Base-by-base conservation (phyloP, 1,284 basidiomycete genomes). In the Mycosarcoma maydis region DNA sequence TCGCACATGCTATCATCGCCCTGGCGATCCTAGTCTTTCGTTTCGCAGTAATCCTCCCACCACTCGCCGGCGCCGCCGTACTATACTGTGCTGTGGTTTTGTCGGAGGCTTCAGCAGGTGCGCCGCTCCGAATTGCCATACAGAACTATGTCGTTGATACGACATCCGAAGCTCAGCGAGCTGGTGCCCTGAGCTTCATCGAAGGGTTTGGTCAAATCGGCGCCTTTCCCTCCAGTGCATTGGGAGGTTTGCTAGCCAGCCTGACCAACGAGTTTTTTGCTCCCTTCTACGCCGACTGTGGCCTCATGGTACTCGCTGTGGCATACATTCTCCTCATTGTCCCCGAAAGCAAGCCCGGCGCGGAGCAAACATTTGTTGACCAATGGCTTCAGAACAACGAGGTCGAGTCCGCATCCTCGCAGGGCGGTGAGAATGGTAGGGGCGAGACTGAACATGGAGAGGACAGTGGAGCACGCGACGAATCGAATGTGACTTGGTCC, bases 91-190 rank as follows among this genome's bases (percentile, higher is more conserved):
- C 73, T 17, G 72, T 75, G 19, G 70, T 78, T 11, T 14, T 75
- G 9, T 61, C 67, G 1, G 75, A 78, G 49, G 73, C 73, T 6
- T 72, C 73, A 24, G 71, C 73, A 22, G 76, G 75, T 8, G 73
- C 71, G 7, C 75, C 74, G 4, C 65, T 77, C 16, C 60, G 70
- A 3, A 71, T 77, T 19, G 72, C 73, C n/a, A 58, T 77, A 11
- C 76, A 78, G 43, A 75, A 77, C 34, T 78, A 77, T 36, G 73
- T 78, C 29, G 75, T 78, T n/a, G 76, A 78, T 57, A 75, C 73
- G 3, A 75, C 73, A 9, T 57, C 64, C 4, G 74, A 76, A 34
- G 46, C 72, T 9, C 65, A 73, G 22, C 51, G 75, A 22, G 74
- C 74, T 1, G 67, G 67, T 3, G 71, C 71, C 3, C 66, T 78